Base-by-base conservation (phyloP, 2,329 filamentous ascomycete genomes). In the Chalara sp. region DNA sequence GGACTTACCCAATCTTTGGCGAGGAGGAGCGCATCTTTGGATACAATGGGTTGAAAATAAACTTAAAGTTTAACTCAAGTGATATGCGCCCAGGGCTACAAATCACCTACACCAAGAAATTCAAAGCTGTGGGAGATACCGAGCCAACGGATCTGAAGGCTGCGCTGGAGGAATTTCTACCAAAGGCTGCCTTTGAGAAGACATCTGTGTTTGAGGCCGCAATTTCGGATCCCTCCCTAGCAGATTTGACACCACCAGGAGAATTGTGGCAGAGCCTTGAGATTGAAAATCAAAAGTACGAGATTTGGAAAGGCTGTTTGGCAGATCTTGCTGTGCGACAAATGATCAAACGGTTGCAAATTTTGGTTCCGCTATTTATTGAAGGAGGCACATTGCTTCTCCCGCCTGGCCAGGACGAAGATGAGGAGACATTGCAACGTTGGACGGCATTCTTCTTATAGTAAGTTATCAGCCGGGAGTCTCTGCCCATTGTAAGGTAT, bases 371-470 rank as follows among this genome's bases (percentile, higher is more conserved):
- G 12, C 76, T 97, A 53, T 95, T 90, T 67, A 96, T 99, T 55
- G 95, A 99, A 67, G 93, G 89, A 31, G 93, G 91, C n/a, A 87
- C 82, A 5, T 81, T 81, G 37, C 83, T 96, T 44, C 56, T 80
- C 12, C 72, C 85, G 2, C 82, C 90, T 39, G 78, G 87, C 48
- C 78, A 85, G 1, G 86, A 91, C 55, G 85, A 81, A 76, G 84
- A 82, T 0, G 69, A 85, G 21, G 85, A 81, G 76, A 84, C 82
- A 0, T 69, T 85, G 21, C 80, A 90, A 54, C 80, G 92, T 61
- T 99, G 93, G 93, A 90, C 87, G 1, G 72, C 97, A n/a, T 97
- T 90, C 70, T 83, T 96, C 59, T 74, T 96, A 50, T 92, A 86
- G 35, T 37, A 37, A 37, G 35, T 4, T 21, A 2, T 2, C 21